These are phyloP conservation scores for Aspergillus caelatus DNA, from an alignment of 2,329 filamentous ascomycete species.

Conservation along the genomic window DNA sequence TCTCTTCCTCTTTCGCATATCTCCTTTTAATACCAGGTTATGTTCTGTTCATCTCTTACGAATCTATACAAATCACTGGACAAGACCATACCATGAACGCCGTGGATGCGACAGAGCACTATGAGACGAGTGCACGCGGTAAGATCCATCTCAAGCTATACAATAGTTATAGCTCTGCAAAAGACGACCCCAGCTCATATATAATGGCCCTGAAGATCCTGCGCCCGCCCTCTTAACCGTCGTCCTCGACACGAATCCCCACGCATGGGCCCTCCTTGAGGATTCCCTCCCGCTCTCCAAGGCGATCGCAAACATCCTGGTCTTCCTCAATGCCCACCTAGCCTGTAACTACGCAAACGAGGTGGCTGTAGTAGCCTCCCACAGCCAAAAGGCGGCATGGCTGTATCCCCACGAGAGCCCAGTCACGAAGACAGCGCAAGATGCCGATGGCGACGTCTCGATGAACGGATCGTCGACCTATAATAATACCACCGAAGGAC, in stretches of 20 bases:
- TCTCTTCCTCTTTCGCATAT: background rate
- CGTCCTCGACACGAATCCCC: conserved; percentile 93
- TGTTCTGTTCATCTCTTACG: background rate
- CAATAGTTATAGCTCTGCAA: background rate
- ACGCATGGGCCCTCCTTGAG: conserved; percentile 83
- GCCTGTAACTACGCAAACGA: conserved; percentile 93
- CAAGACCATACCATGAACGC: conserved; percentile 57
- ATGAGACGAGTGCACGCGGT: conserved; percentile 53
- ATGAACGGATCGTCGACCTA: conserved; percentile 54
- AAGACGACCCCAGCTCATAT: background rate
- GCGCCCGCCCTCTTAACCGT: conserved; percentile 84
- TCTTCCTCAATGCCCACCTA: conserved; percentile 96
- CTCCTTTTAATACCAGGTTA: background rate
- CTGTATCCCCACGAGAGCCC: conserved; percentile 67
- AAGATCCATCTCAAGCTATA: conserved; percentile 4
- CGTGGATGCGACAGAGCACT: conserved; percentile 64
- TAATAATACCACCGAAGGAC: background rate
- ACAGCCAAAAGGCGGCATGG: conserved; percentile 83
- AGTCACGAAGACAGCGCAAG: conserved; percentile 18
- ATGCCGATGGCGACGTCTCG: conserved; percentile 55
- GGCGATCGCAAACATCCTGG: conserved; percentile 83
- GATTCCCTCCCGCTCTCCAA: conserved; percentile 76
- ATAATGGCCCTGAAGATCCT: conserved; percentile 45
- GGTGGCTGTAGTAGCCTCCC: conserved; percentile 87
- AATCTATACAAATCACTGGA: background rate